Percentiles rank a stretch among this genome's conserved stretches.
These are phyloP conservation scores for Cruciata laevipes DNA, from an alignment of 257 asterid species.

Conservation along the genomic window DNA sequence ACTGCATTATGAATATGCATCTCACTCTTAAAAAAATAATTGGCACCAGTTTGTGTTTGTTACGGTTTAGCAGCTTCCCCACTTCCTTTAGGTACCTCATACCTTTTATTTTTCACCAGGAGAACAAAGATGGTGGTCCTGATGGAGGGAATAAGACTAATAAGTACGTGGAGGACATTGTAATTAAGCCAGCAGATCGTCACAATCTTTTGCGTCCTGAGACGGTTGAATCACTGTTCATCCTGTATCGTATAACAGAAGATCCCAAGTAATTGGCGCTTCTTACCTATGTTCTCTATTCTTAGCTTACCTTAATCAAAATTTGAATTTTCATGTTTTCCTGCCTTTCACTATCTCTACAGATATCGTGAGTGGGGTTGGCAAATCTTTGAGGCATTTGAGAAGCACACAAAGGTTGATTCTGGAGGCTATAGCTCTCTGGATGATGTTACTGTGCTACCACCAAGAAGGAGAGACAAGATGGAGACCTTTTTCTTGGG, in stretches of 20 bases:
- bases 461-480: slow-evolving; percentile 84
- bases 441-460: slow-evolving; percentile 73
- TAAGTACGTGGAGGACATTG: slow-evolving; percentile 63
- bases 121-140: slow-evolving; percentile 43
- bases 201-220: slow-evolving; percentile 98
- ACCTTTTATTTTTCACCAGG: slow-evolving; percentile 36
- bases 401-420: slow-evolving; percentile 70
- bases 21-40: neutral
- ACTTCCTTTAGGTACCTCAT: neutral
- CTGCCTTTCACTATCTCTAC: slow-evolving; percentile 15
- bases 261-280: slow-evolving; percentile 60
- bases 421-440: slow-evolving; percentile 89
- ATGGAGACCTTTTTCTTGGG: slow-evolving; percentile 96
- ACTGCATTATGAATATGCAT: slow-evolving; percentile 1
- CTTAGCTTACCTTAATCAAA: neutral
- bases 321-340: neutral
- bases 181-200: slow-evolving; percentile 77
- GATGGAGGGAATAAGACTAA: slow-evolving; percentile 79
- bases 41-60: neutral
- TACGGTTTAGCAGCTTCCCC: slow-evolving; percentile 3
- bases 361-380: slow-evolving; percentile 99
- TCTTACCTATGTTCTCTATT: neutral
- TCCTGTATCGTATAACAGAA: slow-evolving; percentile 84
- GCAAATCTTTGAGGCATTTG: slow-evolving; percentile 91
- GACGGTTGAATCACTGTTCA: slow-evolving; percentile 86